Evolutionary conservation across 768 basidiomycete genomes (phyloP).

Genomic region (Crepidotus variabilis): DNA sequence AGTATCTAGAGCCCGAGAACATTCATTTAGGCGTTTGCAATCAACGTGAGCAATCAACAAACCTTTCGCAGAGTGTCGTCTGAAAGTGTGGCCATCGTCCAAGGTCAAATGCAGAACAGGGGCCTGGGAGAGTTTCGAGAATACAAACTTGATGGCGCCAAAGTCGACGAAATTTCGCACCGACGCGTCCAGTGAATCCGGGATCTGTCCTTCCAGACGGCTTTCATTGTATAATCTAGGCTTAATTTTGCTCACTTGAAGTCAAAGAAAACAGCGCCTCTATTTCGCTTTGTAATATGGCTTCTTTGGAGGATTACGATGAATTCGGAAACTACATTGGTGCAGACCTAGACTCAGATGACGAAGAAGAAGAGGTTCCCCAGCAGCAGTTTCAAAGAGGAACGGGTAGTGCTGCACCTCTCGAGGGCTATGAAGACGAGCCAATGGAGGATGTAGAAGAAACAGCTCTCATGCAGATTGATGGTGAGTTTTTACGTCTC

Average conservation of each 20-base stretch:
- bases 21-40: no score
- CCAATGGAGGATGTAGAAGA: slow-evolving; percentile 50
- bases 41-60: slow-evolving; percentile 6
- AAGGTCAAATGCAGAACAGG: slow-evolving; percentile 1
- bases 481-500: slow-evolving; percentile 47
- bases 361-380: slow-evolving; percentile 53
- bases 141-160: not conserved
- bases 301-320: slow-evolving; percentile 78
- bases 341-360: slow-evolving; percentile 89
- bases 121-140: not conserved
- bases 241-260: not conserved
- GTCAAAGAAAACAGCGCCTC: not conserved
- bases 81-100: slow-evolving; percentile 52
- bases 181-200: not conserved
- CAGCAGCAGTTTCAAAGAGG: slow-evolving; percentile 44
- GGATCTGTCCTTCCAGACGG: no score
- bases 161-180: not conserved
- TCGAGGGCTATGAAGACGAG: slow-evolving; percentile 85
- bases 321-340: slow-evolving; percentile 99
- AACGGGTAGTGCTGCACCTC: slow-evolving; percentile 40
- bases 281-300: slow-evolving; percentile 24
- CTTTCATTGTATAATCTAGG: no score
- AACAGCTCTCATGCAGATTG: slow-evolving; percentile 79
- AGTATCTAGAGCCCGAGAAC: slow-evolving; percentile 69
- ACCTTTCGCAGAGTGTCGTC: slow-evolving; percentile 87